Conservation (phyloP, 345 rosid genomes). For the Eucalyptus pauciflora region DNA sequence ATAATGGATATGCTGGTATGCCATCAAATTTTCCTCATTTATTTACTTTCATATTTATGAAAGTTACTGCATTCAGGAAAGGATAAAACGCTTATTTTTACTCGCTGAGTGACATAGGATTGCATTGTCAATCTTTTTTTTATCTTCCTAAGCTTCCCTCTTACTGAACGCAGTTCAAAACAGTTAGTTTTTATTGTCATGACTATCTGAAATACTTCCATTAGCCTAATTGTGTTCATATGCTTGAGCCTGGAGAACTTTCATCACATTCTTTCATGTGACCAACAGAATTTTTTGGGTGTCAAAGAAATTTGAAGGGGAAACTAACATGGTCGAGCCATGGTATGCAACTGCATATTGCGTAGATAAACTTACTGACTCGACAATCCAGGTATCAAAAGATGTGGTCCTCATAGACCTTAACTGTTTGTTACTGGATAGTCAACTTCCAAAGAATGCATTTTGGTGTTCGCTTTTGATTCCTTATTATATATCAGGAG, state of each 20-base stretch:
- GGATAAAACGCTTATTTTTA: neutral
- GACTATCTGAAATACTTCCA: neutral
- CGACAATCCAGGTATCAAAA: conserved; percentile 37
- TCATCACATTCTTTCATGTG: neutral
- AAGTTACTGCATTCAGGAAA: neutral
- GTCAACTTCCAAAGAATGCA: neutral
- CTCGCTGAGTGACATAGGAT: neutral
- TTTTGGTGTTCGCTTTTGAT: neutral
- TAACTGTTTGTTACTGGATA: neutral
- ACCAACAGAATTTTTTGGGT: conserved; percentile 73
- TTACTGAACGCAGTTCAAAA: neutral
- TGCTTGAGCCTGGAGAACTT: neutral
- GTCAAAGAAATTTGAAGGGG: conserved; percentile 77
- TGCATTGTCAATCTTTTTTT: neutral
- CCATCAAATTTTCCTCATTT: neutral
- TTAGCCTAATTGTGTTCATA: neutral
- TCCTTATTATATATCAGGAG: conserved; percentile 29
- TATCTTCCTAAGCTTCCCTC: neutral
- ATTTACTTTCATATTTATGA: neutral
- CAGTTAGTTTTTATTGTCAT: neutral
- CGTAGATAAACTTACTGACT: conserved; percentile 42
- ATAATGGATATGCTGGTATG: neutral
- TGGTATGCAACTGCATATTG: conserved; percentile 84
- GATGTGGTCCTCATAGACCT: neutral
- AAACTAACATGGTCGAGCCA: conserved; percentile 64